Conservation (phyloP, 495 filamentous ascomycete species). For the Xeromyces bisporus region DNA sequence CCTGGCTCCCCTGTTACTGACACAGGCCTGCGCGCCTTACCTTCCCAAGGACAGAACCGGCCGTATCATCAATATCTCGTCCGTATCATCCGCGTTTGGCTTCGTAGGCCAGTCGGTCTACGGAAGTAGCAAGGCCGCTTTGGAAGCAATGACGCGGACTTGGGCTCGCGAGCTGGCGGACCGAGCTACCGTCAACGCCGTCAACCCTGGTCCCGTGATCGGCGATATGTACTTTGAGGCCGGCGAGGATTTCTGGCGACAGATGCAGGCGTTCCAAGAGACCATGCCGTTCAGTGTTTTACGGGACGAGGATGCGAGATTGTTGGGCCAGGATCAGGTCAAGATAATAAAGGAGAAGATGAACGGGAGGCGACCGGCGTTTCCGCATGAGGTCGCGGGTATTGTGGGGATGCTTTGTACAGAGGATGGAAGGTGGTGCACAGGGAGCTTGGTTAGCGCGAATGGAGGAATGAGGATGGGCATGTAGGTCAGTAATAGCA, state of each 20-base stretch:
- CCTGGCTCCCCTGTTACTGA: conserved; percentile 64
- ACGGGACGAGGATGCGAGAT: conserved; percentile 22
- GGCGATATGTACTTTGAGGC: conserved; percentile 57
- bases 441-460: conserved; percentile 72
- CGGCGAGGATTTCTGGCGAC: conserved; percentile 34
- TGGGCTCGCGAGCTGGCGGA: conserved; percentile 73
- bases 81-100: conserved; percentile 50
- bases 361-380: conserved; percentile 51
- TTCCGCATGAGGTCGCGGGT: conserved; percentile 63
- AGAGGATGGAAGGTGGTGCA: conserved; percentile 59
- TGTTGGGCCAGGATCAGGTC: conserved; percentile 43
- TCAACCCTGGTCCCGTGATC: conserved; percentile 78
- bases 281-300: conserved; percentile 46
- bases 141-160: conserved; percentile 84
- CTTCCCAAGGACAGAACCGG: conserved; percentile 60
- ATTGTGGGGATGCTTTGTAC: conserved; percentile 72
- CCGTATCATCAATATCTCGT: conserved; percentile 64
- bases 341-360: conserved; percentile 40
- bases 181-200: conserved; percentile 62
- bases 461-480: conserved; percentile 58
- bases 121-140: conserved; percentile 73
- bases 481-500: background rate
- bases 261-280: conserved; percentile 45
- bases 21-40: conserved; percentile 50
- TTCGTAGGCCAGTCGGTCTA: conserved; percentile 62